phyloP scores from a whole-genome alignment of 208 protist species.

The Histomonas meleagridis region DNA sequence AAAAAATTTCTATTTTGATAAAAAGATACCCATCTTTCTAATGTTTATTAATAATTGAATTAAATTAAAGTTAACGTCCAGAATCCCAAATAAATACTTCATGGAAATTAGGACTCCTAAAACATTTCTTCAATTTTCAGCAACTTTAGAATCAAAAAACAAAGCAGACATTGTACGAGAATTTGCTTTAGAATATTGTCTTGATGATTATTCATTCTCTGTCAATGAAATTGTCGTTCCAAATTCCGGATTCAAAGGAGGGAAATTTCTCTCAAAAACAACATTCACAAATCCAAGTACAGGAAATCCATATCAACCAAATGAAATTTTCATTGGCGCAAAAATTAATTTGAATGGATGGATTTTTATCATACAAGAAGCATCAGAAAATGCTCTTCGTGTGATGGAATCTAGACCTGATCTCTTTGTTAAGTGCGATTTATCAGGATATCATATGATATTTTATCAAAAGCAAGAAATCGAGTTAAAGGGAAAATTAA shows the following conservation, averaged over 20 bases:
- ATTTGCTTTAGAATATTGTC: not conserved
- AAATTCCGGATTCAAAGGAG: conserved; percentile 7
- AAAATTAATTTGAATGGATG: not conserved
- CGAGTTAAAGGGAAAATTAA: not conserved
- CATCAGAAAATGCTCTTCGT: not conserved
- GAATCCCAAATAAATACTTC: too few relatives aligned
- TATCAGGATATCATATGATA: too few relatives aligned
- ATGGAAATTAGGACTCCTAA: not conserved
- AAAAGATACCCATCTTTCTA: too few relatives aligned
- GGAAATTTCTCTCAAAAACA: not conserved
- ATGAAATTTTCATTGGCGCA: not conserved
- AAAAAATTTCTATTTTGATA: too few relatives aligned
- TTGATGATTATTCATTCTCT: not conserved
- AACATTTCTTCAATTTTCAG: conserved; percentile 9
- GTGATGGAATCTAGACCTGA: not conserved
- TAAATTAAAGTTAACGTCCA: too few relatives aligned
- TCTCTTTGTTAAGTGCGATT: not conserved
- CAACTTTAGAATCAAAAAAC: not conserved
- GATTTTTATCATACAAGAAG: conserved; percentile 21
- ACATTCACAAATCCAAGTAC: not conserved
- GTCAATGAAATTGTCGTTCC: not conserved
- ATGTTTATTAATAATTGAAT: too few relatives aligned
- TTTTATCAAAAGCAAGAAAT: not conserved
- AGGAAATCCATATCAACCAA: not conserved
- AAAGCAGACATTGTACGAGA: not conserved